These are phyloP conservation scores for Boletus semigastroideus DNA, from an alignment of 1,284 basidiomycete genomes.

Conservation along the genomic window DNA sequence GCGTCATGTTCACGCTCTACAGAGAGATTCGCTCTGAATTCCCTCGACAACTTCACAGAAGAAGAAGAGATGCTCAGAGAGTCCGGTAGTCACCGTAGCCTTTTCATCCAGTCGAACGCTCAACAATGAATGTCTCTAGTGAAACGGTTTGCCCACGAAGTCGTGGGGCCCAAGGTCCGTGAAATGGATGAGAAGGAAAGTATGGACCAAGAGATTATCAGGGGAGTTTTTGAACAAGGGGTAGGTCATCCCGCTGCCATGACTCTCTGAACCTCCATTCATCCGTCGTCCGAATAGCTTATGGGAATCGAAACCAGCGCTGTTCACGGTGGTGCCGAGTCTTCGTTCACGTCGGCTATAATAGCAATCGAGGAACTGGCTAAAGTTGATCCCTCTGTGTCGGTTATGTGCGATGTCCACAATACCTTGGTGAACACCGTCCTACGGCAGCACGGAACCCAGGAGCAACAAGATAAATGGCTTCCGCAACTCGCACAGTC, in stretches of 20 bases:
- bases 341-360: conserved; percentile 93
- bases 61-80: conserved; percentile 92
- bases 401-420: conserved; percentile 97
- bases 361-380: conserved; percentile 98
- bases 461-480: conserved; percentile 88
- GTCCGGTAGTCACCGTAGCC: conserved; percentile 54
- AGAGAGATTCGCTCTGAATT: conserved; percentile 42
- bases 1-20: conserved; percentile 15
- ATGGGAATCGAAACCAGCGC: conserved; percentile 96
- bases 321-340: conserved; percentile 85
- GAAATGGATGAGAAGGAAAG: conserved; percentile 98
- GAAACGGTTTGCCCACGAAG: conserved; percentile 83
- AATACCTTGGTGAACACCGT: conserved; percentile 98
- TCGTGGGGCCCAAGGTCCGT: conserved; percentile 86
- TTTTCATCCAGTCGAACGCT: neutral
- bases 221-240: conserved; percentile 93
- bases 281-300: conserved; percentile 48
- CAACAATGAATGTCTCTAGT: conserved; percentile 46
- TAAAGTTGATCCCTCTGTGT: conserved; percentile 94
- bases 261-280: neutral
- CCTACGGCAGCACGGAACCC: conserved; percentile 82
- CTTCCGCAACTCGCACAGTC: conserved; percentile 80
- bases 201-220: conserved; percentile 91
- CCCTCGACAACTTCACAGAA: conserved; percentile 81
- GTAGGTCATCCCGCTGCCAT: conserved; percentile 46